Evolutionary conservation across 345 rosid species (phyloP).

Genomic region (Boechera divaricarpa): DNA sequence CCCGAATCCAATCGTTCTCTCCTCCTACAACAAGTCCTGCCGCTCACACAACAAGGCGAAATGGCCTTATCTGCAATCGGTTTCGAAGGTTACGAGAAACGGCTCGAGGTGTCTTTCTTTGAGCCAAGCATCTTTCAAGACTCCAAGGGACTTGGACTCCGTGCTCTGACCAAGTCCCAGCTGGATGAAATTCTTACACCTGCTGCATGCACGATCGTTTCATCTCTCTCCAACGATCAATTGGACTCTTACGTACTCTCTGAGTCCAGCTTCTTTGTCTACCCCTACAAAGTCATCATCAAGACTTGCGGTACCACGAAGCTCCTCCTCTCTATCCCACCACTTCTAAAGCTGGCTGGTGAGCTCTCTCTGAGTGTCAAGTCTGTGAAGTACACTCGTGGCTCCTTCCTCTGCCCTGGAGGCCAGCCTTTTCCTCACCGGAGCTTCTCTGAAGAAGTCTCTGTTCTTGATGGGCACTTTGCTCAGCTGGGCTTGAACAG

Average conservation of each 20-base stretch:
- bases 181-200: conserved; percentile 75
- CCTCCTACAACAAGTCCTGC: conserved; percentile 39
- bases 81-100: conserved; percentile 95
- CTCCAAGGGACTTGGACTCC: conserved; percentile 68
- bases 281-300: conserved; percentile 87
- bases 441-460: conserved; percentile 87
- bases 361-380: conserved; percentile 61
- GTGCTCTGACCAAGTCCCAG: conserved; percentile 68
- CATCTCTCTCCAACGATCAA: conserved; percentile 73
- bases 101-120: conserved; percentile 77
- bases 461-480: conserved; percentile 73
- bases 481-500: conserved; percentile 61
- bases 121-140: conserved; percentile 77
- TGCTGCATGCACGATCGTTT: conserved; percentile 91
- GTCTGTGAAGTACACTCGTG: conserved; percentile 86
- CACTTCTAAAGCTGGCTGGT: conserved; percentile 77
- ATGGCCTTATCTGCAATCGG: conserved; percentile 92
- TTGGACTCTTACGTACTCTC: conserved; percentile 95
- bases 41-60: conserved; percentile 41
- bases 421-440: conserved; percentile 89
- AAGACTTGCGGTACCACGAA: conserved; percentile 98
- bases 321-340: conserved; percentile 88
- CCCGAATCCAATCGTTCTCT: conserved; percentile 48
- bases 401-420: conserved; percentile 85
- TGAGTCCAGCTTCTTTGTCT: conserved; percentile 95